Conservation (phyloP, 2,329 filamentous ascomycete species). For the Akanthomyces muscarius region DNA sequence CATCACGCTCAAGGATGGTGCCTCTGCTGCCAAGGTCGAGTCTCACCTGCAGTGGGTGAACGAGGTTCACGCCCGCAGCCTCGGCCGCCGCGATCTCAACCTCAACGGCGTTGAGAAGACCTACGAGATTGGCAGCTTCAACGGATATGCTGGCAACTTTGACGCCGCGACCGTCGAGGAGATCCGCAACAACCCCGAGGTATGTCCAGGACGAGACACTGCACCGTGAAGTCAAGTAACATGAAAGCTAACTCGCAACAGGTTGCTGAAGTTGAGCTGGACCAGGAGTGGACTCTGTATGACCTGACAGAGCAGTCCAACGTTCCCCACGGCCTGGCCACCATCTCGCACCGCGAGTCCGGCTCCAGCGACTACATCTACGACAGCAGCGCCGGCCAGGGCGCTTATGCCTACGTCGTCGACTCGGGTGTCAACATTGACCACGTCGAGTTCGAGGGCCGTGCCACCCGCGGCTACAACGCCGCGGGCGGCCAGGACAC, state of each 20-base stretch:
- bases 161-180: conserved; percentile 37
- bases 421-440: conserved; percentile 59
- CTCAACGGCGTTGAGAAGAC: conserved; percentile 30
- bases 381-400: conserved; percentile 48
- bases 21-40: conserved; percentile 30
- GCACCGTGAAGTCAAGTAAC: neutral
- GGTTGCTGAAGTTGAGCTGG: conserved; percentile 33
- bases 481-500: conserved; percentile 49
- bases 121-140: conserved; percentile 31
- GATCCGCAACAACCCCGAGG: conserved; percentile 37
- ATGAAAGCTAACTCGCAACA: conserved; percentile 17
- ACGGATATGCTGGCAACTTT: conserved; percentile 42
- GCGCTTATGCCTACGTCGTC: conserved; percentile 60
- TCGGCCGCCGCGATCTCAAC: conserved; percentile 31
- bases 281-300: conserved; percentile 25
- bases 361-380: conserved; percentile 29
- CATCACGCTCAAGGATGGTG: conserved; percentile 39
- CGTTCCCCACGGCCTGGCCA: conserved; percentile 42
- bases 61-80: conserved; percentile 29
- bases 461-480: conserved; percentile 36
- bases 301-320: conserved; percentile 32
- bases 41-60: conserved; percentile 32
- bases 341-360: conserved; percentile 39
- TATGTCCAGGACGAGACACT: conserved; percentile 24
- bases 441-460: conserved; percentile 55